These are phyloP conservation scores for Albifimbria verrucaria DNA, from an alignment of 2,329 filamentous ascomycete genomes.

Conservation along the genomic window DNA sequence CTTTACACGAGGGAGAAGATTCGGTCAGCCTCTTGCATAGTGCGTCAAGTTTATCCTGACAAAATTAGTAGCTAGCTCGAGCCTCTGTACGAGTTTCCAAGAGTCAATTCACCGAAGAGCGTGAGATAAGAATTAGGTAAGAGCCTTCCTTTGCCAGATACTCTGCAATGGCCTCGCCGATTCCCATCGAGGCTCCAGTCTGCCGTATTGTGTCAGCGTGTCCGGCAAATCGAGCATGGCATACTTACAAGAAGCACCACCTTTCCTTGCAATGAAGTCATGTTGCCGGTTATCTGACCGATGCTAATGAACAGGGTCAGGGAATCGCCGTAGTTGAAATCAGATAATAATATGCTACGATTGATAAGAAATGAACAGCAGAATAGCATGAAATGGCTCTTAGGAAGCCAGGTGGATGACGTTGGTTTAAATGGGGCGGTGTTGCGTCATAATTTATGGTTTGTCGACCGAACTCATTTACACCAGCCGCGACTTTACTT, in stretches of 20 bases:
- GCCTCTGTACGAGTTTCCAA: too few relatives aligned
- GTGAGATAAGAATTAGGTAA: constrained; percentile 39
- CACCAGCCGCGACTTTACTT: too few relatives aligned
- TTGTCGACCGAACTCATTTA: too few relatives aligned
- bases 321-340: too few relatives aligned
- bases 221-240: background rate
- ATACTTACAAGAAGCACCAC: background rate
- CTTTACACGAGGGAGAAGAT: constrained; percentile 7
- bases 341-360: too few relatives aligned
- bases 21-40: constrained; percentile 15
- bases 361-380: too few relatives aligned
- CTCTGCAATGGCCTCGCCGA: constrained; percentile 40
- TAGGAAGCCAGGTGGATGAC: too few relatives aligned
- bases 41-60: constrained; percentile 18
- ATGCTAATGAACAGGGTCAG: too few relatives aligned
- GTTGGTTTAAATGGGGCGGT: too few relatives aligned
- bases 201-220: background rate
- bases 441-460: too few relatives aligned
- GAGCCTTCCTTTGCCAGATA: constrained; percentile 33
- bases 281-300: too few relatives aligned
- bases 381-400: too few relatives aligned
- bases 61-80: background rate
- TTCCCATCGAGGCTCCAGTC: constrained; percentile 44
- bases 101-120: constrained; percentile 18
- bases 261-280: background rate